A percentile compares a stretch with the other conserved stretches of the same genome.
Evolutionary conservation across 1,139 yeast species (phyloP).

Genomic region (Sugiyamaella neomexicana): DNA sequence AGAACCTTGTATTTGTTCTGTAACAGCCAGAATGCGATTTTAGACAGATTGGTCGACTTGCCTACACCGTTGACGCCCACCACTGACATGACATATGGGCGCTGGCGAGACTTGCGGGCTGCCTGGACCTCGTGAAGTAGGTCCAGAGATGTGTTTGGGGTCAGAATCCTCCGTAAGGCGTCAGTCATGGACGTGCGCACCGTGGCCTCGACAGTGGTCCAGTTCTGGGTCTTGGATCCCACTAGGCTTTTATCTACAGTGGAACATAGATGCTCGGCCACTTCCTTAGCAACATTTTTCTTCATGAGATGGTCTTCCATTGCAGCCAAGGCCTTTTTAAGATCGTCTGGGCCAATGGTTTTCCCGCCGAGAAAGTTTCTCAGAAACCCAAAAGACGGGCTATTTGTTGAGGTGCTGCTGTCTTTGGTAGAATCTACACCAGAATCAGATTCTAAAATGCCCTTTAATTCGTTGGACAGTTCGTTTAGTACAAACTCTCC

Average conservation of each 20-base stretch:
- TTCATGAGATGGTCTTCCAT: constrained; percentile 51
- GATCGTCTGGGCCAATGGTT: constrained; percentile 49
- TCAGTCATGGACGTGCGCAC: constrained; percentile 68
- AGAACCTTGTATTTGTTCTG: constrained; percentile 86
- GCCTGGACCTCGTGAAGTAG: constrained; percentile 76
- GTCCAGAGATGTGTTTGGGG: constrained; percentile 92
- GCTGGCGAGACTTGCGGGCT: constrained; percentile 32
- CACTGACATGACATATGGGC: constrained; percentile 90
- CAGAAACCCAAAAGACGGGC: constrained; percentile 53
- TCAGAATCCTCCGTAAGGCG: constrained; percentile 76
- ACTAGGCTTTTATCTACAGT: constrained; percentile 60
- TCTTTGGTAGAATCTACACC: constrained; percentile 11
- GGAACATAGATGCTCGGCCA: constrained; percentile 56
- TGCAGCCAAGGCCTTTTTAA: constrained; percentile 45
- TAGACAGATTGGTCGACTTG: constrained; percentile 91
- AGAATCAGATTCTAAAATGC: constrained; percentile 36
- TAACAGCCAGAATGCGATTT: constrained; percentile 90
- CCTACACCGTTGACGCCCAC: constrained; percentile 99
- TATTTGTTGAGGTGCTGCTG: constrained; percentile 7
- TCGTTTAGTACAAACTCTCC: constrained; percentile 56
- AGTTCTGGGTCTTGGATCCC: constrained; percentile 65
- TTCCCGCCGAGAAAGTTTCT: constrained; percentile 63
- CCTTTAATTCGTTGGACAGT: constrained; percentile 48
- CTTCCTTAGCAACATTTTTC: constrained; percentile 57
- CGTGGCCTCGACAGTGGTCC: constrained; percentile 62